Evolutionary conservation across 805 yeast species (phyloP).

Genomic region (Pachysolen tannophilus): DNA sequence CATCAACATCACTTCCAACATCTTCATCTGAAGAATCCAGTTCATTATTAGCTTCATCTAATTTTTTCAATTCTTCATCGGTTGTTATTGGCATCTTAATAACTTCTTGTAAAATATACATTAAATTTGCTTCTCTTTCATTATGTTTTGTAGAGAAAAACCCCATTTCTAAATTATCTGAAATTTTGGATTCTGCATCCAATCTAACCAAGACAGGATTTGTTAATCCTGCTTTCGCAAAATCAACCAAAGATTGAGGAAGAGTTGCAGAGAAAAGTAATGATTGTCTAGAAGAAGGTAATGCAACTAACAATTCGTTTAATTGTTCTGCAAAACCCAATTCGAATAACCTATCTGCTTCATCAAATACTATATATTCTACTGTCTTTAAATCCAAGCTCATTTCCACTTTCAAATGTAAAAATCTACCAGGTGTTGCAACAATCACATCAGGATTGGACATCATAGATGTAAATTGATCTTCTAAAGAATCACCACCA

Average conservation of each 20-base stretch:
- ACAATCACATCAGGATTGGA: slow-evolving; percentile 88
- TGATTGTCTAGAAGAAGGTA: slow-evolving; percentile 82
- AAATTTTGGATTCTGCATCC: slow-evolving; percentile 86
- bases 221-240: slow-evolving; percentile 92
- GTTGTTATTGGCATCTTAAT: slow-evolving; percentile 80
- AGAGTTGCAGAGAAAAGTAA: slow-evolving; percentile 90
- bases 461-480: slow-evolving; percentile 90
- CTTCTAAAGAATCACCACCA: slow-evolving; percentile 99
- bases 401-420: slow-evolving; percentile 96
- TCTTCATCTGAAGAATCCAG: slow-evolving; percentile 49
- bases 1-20: slow-evolving; percentile 33
- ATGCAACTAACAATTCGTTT: slow-evolving; percentile 76
- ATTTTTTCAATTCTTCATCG: slow-evolving; percentile 50
- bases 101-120: slow-evolving; percentile 71
- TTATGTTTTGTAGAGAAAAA: slow-evolving; percentile 72
- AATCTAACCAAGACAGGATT: slow-evolving; percentile 89
- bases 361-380: slow-evolving; percentile 92
- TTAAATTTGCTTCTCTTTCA: slow-evolving; percentile 84
- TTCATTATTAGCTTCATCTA: slow-evolving; percentile 38
- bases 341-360: slow-evolving; percentile 94
- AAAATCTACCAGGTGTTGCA: slow-evolving; percentile 96
- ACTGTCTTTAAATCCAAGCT: slow-evolving; percentile 71
- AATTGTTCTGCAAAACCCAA: slow-evolving; percentile 94
- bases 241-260: slow-evolving; percentile 87
- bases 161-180: slow-evolving; percentile 87